phyloP scores from a whole-genome alignment of 2,329 filamentous ascomycete genomes.

The Nothopassalora personata region DNA sequence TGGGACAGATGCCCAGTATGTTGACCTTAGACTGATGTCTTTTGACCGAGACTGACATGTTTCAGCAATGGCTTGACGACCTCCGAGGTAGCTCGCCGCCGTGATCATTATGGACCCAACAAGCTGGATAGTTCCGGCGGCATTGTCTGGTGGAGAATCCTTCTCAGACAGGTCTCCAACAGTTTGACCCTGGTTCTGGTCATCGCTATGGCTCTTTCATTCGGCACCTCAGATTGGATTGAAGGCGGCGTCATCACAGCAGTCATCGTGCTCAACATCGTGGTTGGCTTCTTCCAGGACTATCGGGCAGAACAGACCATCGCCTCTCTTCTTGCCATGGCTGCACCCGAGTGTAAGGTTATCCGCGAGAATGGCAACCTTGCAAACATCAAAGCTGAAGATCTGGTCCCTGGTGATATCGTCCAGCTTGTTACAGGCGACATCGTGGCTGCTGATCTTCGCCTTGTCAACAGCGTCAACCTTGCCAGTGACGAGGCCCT shows the following conservation, averaged over 20 bases:
- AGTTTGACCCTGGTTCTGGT: slow-evolving; percentile 44
- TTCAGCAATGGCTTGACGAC: slow-evolving; percentile 22
- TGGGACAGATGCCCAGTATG: slow-evolving; percentile 19
- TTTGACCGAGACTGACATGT: not conserved
- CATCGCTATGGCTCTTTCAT: slow-evolving; percentile 54
- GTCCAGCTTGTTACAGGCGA: slow-evolving; percentile 60
- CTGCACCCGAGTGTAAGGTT: slow-evolving; percentile 52
- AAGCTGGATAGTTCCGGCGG: slow-evolving; percentile 27
- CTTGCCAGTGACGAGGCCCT: slow-evolving; percentile 69
- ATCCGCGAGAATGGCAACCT: slow-evolving; percentile 50
- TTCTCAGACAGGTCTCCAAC: slow-evolving; percentile 36
- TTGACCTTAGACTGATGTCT: not conserved
- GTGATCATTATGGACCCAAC: slow-evolving; percentile 27
- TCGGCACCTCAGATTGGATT: slow-evolving; percentile 55
- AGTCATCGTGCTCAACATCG: slow-evolving; percentile 55
- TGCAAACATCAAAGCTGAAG: slow-evolving; percentile 48
- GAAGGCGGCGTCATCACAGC: slow-evolving; percentile 56
- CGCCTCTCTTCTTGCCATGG: slow-evolving; percentile 51
- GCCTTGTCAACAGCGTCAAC: slow-evolving; percentile 61
- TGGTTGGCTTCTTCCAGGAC: slow-evolving; percentile 57
- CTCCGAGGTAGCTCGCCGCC: slow-evolving; percentile 19
- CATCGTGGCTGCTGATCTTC: slow-evolving; percentile 63
- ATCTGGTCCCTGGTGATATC: slow-evolving; percentile 63
- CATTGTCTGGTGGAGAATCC: slow-evolving; percentile 29
- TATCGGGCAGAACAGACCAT: slow-evolving; percentile 57